Conservation (phyloP, 164 flowering plant genomes). For the Brasenia schreberi region DNA sequence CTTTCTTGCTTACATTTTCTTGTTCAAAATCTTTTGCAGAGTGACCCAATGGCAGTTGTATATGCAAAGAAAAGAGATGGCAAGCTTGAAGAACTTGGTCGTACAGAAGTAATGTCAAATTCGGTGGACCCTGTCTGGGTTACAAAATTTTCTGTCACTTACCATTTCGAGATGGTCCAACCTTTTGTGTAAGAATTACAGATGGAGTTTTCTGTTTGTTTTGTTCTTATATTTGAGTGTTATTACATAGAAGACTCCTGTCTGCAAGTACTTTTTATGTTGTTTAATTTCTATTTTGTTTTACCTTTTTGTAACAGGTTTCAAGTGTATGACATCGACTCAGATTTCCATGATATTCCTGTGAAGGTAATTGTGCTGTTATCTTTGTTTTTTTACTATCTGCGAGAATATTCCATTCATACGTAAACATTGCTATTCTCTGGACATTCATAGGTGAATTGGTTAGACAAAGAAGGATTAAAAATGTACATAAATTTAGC, state of each 20-base stretch:
- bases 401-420: too few relatives aligned
- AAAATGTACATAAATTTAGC: too few relatives aligned
- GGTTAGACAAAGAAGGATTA: too few relatives aligned
- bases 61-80: conserved; percentile 64
- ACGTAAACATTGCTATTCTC: too few relatives aligned
- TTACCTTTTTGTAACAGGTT: conserved; percentile 35
- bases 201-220: background rate
- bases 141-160: conserved; percentile 32
- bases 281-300: background rate
- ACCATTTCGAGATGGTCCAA: conserved; percentile 71
- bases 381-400: too few relatives aligned
- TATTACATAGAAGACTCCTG: background rate
- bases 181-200: conserved; percentile 55
- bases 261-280: background rate
- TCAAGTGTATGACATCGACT: conserved; percentile 70
- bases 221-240: conserved; percentile 2
- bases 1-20: background rate
- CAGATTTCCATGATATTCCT: conserved; percentile 57
- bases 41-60: conserved; percentile 69
- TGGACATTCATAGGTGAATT: too few relatives aligned
- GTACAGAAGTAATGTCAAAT: conserved; percentile 71
- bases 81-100: conserved; percentile 55
- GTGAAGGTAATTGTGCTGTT: conserved; percentile 42
- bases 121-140: conserved; percentile 72
- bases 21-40: conserved; percentile 27